Base-by-base conservation (phyloP, 768 basidiomycete genomes). In the Boletus rubescentipes region DNA sequence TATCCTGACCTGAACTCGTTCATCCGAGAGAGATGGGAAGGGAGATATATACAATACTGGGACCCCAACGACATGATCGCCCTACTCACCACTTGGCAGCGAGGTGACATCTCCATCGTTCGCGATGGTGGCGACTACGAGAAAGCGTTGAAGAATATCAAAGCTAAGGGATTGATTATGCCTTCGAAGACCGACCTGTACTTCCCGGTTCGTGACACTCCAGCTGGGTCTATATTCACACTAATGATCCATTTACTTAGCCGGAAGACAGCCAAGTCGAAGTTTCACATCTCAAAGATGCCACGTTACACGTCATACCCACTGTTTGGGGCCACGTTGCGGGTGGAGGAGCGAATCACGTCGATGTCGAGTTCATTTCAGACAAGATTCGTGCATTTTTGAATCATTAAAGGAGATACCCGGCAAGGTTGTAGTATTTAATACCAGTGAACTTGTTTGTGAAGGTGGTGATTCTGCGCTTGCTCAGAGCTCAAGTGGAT, bases 121-220 rank as follows among this genome's bases (percentile, higher is more conserved):
- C 70, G 72, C 14, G 73, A 81, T 58, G 70, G 68, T 0, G 80
- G 78, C 2, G 70, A 82, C 58, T 71, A 80, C 29, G 69, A 64
- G 42, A 73, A 70, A 34, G 70, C 72, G 37, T 58, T 84, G 55
- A 63, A 64, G 11, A 62, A 60, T 15, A 79, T 84, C 62, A 77
- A 77, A 54, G 79, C 80, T 1, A 78, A 74, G 51, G 83, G 75
- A 1, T 62, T 84, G 35, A 77, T 84, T 32, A 83, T 84, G 80
- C 83, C 83, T 18, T 77, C 75, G 51, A 82, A 79, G 69, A 83
- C 82, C 2, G 83, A 84, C 58, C 64, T 85, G 36, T 84, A 82
- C 62, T 85, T 84, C 63, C 76, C 83, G 34, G 81, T 82, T 55
- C 40, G 61, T 39, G 23, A 15, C 11, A 37, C n/a, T 5, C 31